phyloP scores from a whole-genome alignment of 192 early-diverging fungal genomes.

The Entomortierella lignicola region DNA sequence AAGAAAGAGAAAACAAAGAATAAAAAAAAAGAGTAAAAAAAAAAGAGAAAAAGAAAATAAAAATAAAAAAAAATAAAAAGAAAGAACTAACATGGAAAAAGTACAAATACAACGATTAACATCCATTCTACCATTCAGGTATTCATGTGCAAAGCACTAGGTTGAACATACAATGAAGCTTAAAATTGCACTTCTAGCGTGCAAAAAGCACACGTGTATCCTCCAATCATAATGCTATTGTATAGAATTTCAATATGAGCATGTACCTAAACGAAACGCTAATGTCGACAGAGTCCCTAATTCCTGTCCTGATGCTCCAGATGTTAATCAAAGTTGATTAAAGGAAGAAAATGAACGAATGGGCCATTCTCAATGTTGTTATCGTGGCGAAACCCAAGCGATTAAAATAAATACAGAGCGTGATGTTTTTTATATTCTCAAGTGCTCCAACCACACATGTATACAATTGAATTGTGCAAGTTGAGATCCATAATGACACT shows the following conservation, averaged over 20 bases:
- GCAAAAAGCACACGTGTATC: too few relatives aligned
- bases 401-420: neutral
- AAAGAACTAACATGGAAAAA: too few relatives aligned
- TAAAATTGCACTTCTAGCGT: too few relatives aligned
- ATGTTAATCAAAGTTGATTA: neutral
- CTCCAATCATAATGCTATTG: too few relatives aligned
- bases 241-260: too few relatives aligned
- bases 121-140: too few relatives aligned
- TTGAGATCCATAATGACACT: neutral
- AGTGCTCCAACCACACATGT: too few relatives aligned
- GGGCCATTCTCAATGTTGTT: neutral
- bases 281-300: neutral
- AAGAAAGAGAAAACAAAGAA: neutral
- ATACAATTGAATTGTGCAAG: neutral
- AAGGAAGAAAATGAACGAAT: neutral
- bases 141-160: too few relatives aligned
- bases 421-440: neutral
- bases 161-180: too few relatives aligned
- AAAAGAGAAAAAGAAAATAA: neutral
- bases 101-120: too few relatives aligned
- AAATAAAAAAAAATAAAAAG: neutral
- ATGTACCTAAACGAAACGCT: too few relatives aligned
- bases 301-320: slow-evolving; percentile 1
- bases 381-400: neutral
- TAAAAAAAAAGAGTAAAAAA: neutral